Evolutionary conservation across 768 basidiomycete genomes (phyloP).

Genomic region (Podaxis mareebaensis): DNA sequence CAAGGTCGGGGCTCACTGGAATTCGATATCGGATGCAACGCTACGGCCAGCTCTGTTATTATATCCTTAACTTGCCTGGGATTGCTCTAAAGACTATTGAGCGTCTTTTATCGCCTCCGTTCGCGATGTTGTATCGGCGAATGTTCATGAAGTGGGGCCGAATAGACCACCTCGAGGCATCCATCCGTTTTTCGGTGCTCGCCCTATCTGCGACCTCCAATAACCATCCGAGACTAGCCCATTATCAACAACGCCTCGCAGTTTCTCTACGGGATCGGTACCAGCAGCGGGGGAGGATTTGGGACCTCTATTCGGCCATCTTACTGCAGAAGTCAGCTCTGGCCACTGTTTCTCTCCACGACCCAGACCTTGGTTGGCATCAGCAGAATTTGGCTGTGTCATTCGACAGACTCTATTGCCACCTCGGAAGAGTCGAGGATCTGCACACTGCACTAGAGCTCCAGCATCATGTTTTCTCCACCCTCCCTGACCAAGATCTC

Average conservation of each 20-base stretch:
- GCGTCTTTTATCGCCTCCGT: background rate
- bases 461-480: slow-evolving; percentile 1
- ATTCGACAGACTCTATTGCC: slow-evolving; percentile 3
- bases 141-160: slow-evolving; percentile 5
- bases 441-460: slow-evolving; percentile 17
- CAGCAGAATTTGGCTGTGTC: slow-evolving; percentile 12
- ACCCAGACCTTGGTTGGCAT: slow-evolving; percentile 20
- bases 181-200: slow-evolving; percentile 18
- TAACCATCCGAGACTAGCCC: slow-evolving; percentile 18
- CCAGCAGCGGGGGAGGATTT: background rate
- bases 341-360: background rate
- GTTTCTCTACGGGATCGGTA: slow-evolving; percentile 17
- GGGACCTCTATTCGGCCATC: slow-evolving; percentile 16
- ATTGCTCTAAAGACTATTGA: background rate
- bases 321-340: slow-evolving; percentile 18
- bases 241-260: slow-evolving; percentile 21
- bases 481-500: background rate
- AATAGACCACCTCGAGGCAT: background rate
- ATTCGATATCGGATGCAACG: no score
- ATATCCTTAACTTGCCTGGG: background rate
- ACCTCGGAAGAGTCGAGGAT: slow-evolving; percentile 10
- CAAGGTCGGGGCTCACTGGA: background rate
- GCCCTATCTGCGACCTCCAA: slow-evolving; percentile 15
- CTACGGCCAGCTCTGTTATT: background rate
- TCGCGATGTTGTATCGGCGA: slow-evolving; percentile 1